Evolutionary conservation across 208 protist species (phyloP).

Genomic region (Trypanosoma theileri): DNA sequence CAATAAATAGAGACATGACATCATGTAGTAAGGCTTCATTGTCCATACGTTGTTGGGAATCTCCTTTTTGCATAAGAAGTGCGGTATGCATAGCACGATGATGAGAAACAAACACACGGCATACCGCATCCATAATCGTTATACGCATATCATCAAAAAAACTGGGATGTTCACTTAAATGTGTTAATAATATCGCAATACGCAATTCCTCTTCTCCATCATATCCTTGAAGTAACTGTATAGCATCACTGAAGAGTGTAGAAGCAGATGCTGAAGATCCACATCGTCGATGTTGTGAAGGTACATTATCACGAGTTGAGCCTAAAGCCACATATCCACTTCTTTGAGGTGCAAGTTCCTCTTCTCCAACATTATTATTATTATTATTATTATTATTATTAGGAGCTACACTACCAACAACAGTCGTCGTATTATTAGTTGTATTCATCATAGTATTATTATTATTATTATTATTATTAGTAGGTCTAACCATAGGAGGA

Average conservation of each 20-base stretch:
- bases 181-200: constrained; percentile 2
- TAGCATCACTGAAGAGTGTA: neutral
- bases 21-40: constrained; percentile 10
- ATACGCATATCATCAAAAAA: constrained; percentile 61
- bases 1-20: constrained; percentile 30
- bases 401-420: too few species aligned
- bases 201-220: neutral
- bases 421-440: too few species aligned
- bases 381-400: too few species aligned
- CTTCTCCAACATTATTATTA: too few species aligned
- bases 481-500: neutral
- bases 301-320: neutral
- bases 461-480: neutral
- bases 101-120: constrained; percentile 55
- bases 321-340: too few species aligned
- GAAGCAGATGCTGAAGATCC: neutral
- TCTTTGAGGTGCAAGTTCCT: too few species aligned
- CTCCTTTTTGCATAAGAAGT: neutral
- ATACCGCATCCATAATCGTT: constrained; percentile 53
- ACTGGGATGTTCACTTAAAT: constrained; percentile 31
- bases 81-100: constrained; percentile 38
- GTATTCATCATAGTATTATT: too few species aligned
- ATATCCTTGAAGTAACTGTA: neutral
- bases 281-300: neutral
- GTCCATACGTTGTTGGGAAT: constrained; percentile 5